Percentiles rank a stretch among this genome's conserved stretches.
Evolutionary conservation across 345 rosid species (phyloP).

Genomic region (Lepidium africanum): DNA sequence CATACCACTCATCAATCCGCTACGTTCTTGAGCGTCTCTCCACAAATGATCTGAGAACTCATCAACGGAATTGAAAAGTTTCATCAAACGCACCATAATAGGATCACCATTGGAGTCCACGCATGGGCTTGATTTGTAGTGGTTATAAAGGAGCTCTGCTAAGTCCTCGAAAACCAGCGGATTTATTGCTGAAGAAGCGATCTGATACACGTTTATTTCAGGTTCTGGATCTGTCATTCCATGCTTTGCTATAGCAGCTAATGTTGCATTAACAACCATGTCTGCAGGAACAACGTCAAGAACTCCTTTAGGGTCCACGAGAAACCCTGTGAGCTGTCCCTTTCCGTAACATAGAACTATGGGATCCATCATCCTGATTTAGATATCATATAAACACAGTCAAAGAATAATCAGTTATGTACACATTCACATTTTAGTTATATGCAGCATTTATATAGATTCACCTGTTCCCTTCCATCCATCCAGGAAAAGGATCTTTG

Average conservation of each 20-base stretch:
- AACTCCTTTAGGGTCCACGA: slow-evolving; percentile 78
- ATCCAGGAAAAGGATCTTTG: slow-evolving; percentile 92
- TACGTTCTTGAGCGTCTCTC: slow-evolving; percentile 49
- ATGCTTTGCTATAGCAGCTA: slow-evolving; percentile 85
- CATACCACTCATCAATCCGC: slow-evolving; percentile 32
- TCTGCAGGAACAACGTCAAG: slow-evolving; percentile 73
- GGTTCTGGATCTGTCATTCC: slow-evolving; percentile 48
- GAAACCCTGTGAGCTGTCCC: slow-evolving; percentile 86
- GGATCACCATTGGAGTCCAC: slow-evolving; percentile 75
- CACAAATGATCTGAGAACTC: slow-evolving; percentile 67
- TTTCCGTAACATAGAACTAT: slow-evolving; percentile 81
- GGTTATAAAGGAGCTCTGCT: slow-evolving; percentile 54
- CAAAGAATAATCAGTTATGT: background rate
- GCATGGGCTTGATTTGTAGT: slow-evolving; percentile 62
- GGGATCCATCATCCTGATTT: slow-evolving; percentile 97
- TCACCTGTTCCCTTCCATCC: slow-evolving; percentile 99
- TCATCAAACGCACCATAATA: slow-evolving; percentile 63
- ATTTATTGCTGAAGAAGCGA: slow-evolving; percentile 83
- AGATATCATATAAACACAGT: background rate
- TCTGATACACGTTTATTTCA: slow-evolving; percentile 68
- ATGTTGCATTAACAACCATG: slow-evolving; percentile 45
- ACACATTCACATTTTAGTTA: background rate
- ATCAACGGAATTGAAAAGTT: slow-evolving; percentile 68
- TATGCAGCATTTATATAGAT: background rate
- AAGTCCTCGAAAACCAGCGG: slow-evolving; percentile 65